A percentile compares a stretch with the other conserved stretches of the same genome.
phyloP scores from a whole-genome alignment of 495 filamentous ascomycete genomes.

The Aspergillus kassunensis region DNA sequence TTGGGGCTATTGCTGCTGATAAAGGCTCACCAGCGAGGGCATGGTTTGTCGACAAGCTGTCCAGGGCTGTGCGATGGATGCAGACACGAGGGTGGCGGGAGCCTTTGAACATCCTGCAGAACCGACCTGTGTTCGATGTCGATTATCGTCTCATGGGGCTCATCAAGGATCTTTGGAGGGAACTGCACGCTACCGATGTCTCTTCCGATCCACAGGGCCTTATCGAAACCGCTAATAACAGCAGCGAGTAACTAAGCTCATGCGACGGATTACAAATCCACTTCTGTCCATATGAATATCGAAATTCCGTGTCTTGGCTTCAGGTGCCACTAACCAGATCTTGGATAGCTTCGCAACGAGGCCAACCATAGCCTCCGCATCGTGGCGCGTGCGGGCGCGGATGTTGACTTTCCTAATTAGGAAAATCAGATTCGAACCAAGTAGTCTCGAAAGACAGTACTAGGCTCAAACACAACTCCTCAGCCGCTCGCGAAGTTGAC shows the following conservation, averaged over 20 bases:
- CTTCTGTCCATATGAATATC: too few relatives aligned
- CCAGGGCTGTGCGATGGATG: constrained; percentile 15
- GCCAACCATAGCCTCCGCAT: too few relatives aligned
- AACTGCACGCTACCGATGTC: neutral
- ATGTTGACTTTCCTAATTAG: constrained; percentile 11
- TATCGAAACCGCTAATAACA: neutral
- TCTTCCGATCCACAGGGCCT: neutral
- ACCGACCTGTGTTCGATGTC: neutral
- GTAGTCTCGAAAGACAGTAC: too few relatives aligned
- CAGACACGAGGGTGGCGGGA: constrained; percentile 10
- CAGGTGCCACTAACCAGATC: too few relatives aligned
- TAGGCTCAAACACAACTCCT: too few relatives aligned
- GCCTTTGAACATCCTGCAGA: neutral
- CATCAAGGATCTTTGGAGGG: neutral
- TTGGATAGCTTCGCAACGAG: too few relatives aligned
- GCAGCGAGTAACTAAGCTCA: neutral
- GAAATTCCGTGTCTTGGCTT: too few relatives aligned
- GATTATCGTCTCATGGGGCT: neutral
- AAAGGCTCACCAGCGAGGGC: constrained; percentile 14
- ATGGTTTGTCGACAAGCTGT: constrained; percentile 23
- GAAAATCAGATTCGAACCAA: constrained; percentile 5
- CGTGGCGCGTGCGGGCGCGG: too few relatives aligned
- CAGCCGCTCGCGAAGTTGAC: too few relatives aligned
- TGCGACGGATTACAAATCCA: too few relatives aligned
- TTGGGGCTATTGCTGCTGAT: constrained; percentile 22